Evolutionary conservation across 768 basidiomycete genomes (phyloP).

Genomic region (Scleroderma citrinum): DNA sequence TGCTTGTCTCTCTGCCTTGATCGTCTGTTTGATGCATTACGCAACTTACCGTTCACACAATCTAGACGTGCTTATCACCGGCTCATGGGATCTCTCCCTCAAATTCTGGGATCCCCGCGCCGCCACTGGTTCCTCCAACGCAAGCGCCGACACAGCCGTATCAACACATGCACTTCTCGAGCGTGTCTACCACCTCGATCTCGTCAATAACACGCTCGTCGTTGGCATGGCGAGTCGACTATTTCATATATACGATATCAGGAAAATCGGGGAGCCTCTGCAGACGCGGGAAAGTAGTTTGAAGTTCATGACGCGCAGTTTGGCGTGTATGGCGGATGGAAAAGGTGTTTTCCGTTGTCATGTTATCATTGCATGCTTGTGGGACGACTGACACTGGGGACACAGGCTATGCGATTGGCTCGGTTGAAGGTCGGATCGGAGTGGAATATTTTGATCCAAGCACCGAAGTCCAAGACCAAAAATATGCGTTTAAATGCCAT

Average conservation of each 20-base stretch:
- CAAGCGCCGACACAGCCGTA: constrained; percentile 35
- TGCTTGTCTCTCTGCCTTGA: constrained; percentile 16
- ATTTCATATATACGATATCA: constrained; percentile 84
- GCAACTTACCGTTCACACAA: neutral
- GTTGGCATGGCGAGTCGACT: constrained; percentile 90
- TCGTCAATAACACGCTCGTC: constrained; percentile 73
- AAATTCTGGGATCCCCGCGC: constrained; percentile 84
- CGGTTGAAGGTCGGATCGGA: constrained; percentile 93
- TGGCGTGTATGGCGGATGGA: constrained; percentile 91
- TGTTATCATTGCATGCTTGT: no score
- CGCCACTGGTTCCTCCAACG: constrained; percentile 17
- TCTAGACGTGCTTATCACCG: constrained; percentile 70
- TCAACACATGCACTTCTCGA: constrained; percentile 65
- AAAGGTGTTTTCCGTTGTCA: constrained; percentile 49
- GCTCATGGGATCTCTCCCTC: constrained; percentile 88
- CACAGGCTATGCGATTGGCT: constrained; percentile 85
- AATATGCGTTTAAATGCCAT: constrained; percentile 92
- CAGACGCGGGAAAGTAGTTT: constrained; percentile 88
- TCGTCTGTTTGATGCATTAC: neutral
- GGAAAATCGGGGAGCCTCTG: constrained; percentile 67
- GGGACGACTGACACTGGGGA: no score
- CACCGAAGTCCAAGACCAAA: constrained; percentile 68
- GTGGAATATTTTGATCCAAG: constrained; percentile 94
- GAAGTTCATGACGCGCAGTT: constrained; percentile 89
- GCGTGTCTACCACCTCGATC: constrained; percentile 80